Evolutionary conservation across 2,329 filamentous ascomycete species (phyloP).

Genomic region (Aspergillus tanneri): DNA sequence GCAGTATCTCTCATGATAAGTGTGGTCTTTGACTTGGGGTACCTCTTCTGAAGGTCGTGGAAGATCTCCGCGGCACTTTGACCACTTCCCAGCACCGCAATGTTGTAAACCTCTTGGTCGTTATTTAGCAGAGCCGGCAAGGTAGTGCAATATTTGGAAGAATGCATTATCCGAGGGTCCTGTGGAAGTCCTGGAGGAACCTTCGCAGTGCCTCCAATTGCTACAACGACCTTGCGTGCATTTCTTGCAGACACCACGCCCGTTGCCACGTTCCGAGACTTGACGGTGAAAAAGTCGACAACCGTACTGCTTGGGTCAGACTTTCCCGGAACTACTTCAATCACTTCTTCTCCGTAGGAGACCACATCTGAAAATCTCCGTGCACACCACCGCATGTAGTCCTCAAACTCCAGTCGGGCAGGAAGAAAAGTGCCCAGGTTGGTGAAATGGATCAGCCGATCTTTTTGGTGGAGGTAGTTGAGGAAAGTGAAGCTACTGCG

Average conservation of each 20-base stretch:
- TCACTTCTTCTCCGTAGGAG: slow-evolving; percentile 73
- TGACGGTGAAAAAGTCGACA: slow-evolving; percentile 66
- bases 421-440: slow-evolving; percentile 89
- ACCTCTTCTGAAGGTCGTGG: slow-evolving; percentile 77
- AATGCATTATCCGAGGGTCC: slow-evolving; percentile 76
- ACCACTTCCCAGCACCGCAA: slow-evolving; percentile 84
- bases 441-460: slow-evolving; percentile 82
- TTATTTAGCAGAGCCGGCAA: slow-evolving; percentile 42
- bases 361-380: slow-evolving; percentile 72
- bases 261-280: slow-evolving; percentile 59
- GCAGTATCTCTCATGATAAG: slow-evolving; percentile 82
- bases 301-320: slow-evolving; percentile 47
- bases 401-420: slow-evolving; percentile 83
- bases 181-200: slow-evolving; percentile 70
- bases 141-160: slow-evolving; percentile 70
- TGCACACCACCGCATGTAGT: slow-evolving; percentile 93
- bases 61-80: slow-evolving; percentile 97
- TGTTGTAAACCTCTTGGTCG: slow-evolving; percentile 55
- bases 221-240: slow-evolving; percentile 59
- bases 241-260: slow-evolving; percentile 42
- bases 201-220: slow-evolving; percentile 65
- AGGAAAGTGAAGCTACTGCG: slow-evolving; percentile 91
- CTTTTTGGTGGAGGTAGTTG: slow-evolving; percentile 83
- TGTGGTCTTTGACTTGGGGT: slow-evolving; percentile 75
- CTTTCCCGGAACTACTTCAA: slow-evolving; percentile 65